phyloP scores from a whole-genome alignment of 2,329 filamentous ascomycete genomes.

The Ambrosiella cleistominuta region DNA sequence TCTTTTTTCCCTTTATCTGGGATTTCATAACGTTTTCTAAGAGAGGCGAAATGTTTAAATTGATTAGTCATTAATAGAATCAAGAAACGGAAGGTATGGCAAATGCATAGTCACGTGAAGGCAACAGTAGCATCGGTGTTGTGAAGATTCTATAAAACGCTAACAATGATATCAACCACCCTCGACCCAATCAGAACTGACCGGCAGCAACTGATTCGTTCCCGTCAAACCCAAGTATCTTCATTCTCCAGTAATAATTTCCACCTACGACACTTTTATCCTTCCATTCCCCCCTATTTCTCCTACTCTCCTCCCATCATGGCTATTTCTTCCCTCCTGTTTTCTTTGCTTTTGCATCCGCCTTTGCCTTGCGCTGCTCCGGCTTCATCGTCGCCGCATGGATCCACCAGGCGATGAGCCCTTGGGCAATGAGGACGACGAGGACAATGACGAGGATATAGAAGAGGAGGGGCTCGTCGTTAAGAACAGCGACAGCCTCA shows the following conservation, averaged over 20 bases:
- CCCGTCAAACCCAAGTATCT: background rate
- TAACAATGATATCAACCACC: too few relatives aligned
- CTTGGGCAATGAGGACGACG: conserved; percentile 29
- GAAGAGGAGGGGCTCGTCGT: conserved; percentile 43
- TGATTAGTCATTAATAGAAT: too few relatives aligned
- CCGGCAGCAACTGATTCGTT: too few relatives aligned
- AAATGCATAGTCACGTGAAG: too few relatives aligned
- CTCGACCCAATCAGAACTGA: too few relatives aligned
- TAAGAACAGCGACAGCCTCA: conserved; percentile 39
- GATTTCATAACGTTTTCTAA: background rate
- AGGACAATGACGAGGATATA: conserved; percentile 38
- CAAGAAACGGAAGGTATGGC: too few relatives aligned
- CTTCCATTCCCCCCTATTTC: background rate
- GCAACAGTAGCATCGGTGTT: too few relatives aligned
- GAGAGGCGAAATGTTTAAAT: too few relatives aligned
- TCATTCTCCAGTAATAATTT: background rate
- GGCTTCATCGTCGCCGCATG: conserved; percentile 43
- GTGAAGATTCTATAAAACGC: too few relatives aligned
- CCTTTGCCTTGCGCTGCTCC: conserved; percentile 39
- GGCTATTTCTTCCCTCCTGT: conserved; percentile 10
- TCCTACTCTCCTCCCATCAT: background rate
- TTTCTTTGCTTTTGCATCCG: conserved; percentile 22
- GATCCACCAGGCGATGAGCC: conserved; percentile 37
- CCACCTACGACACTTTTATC: background rate
- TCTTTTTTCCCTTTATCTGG: background rate